Evolutionary conservation across 768 basidiomycete genomes (phyloP).

Genomic region (Pleurotus giganteus): DNA sequence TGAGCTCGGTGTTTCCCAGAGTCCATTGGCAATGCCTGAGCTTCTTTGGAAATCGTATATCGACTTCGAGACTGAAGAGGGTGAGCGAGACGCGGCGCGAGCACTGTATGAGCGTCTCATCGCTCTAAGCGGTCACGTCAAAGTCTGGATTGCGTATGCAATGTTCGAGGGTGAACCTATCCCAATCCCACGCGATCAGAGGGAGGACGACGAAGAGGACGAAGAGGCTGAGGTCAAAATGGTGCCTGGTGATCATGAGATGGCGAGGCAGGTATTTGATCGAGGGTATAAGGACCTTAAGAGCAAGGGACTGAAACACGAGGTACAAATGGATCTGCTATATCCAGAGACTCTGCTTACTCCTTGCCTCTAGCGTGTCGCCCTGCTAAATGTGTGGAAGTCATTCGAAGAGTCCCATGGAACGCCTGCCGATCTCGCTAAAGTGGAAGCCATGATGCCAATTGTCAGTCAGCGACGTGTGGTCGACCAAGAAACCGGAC

Average conservation of each 20-base stretch:
- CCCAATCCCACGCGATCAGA: conserved; percentile 56
- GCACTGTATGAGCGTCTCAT: conserved; percentile 87
- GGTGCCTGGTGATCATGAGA: conserved; percentile 65
- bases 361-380: conserved; percentile 86
- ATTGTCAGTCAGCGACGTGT: conserved; percentile 82
- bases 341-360: conserved; percentile 4
- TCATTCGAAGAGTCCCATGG: conserved; percentile 86
- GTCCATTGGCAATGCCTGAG: conserved; percentile 92
- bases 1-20: conserved; percentile 84
- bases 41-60: conserved; percentile 93
- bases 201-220: conserved; percentile 74
- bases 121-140: conserved; percentile 85
- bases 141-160: conserved; percentile 96
- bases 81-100: conserved; percentile 84
- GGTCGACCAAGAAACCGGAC: conserved; percentile 81
- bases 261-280: conserved; percentile 81
- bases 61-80: conserved; percentile 94
- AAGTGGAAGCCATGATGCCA: conserved; percentile 93
- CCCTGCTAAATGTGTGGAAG: conserved; percentile 94
- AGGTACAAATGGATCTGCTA: conserved; percentile 49
- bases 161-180: conserved; percentile 85
- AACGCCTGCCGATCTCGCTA: conserved; percentile 64
- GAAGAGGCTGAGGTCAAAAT: conserved; percentile 65
- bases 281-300: conserved; percentile 88
- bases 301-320: conserved; percentile 76